Base-by-base conservation (phyloP, 164 flowering plant genomes). In the Umbellularia californica region DNA sequence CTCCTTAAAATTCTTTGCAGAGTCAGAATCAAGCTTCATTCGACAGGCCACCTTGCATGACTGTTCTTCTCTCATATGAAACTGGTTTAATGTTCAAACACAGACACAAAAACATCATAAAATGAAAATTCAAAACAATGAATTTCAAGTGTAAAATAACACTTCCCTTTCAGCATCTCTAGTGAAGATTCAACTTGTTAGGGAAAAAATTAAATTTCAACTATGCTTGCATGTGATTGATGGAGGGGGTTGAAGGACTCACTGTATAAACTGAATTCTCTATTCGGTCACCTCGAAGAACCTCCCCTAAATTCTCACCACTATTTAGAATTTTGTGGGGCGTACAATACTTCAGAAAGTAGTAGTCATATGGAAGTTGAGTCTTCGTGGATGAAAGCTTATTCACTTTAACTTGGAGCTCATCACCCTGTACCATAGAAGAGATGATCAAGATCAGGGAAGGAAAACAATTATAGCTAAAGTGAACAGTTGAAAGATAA, bases 271-370 rank as follows among this genome's bases (percentile, higher is more conserved):
- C 79, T 50, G 91, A 88, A 71, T 88, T 88, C 83, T 88, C 91
- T 68, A 88, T 88, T 27, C 91, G 88, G 68, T 87, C 91, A 79
- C 91, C 91, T 50, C 91, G 88, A 81, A 88, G 89, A 28, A 88
- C 91, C 78, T 88, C 91, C 70, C 91, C 91, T 70, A 88, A 75
- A 73, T 88, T 88, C 77, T 88, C 91, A 24, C 86, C 90, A 81
- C 68, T 86, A 77, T 88, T 85, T 81, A 50, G 52, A 71, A 88
- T 83, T 65, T 83, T 78, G 3, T 28, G 41, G 20, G 91, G 91
- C 60, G 80, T 82, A 76, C 91, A 88, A 71, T 79, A 88, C 13
- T 80, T 82, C 71, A 88, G 79, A 78, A 79, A 88, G 79, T 88
- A 88, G 80, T 79, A 88, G 73, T 84, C 86, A 81, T 88, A 88